Percentiles rank a stretch among this genome's conserved stretches.
These are phyloP conservation scores for Globisporangium abappressorium DNA, from an alignment of 352 stramenopile species.

Conservation along the genomic window DNA sequence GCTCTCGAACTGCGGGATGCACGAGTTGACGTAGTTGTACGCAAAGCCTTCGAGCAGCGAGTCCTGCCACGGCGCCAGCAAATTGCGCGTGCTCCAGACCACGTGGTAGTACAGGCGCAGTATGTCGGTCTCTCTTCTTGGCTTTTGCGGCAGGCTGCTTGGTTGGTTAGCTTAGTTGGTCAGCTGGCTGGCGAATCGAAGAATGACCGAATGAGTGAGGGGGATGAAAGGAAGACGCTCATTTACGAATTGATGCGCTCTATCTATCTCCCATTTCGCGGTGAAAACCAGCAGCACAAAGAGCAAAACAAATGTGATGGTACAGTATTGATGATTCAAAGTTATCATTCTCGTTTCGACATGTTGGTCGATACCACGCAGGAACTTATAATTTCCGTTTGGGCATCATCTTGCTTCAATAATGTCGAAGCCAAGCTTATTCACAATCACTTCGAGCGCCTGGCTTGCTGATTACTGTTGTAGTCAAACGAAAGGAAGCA, in stretches of 20 bases:
- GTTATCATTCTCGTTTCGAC: neutral
- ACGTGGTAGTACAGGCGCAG: constrained; percentile 4
- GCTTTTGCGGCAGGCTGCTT: neutral
- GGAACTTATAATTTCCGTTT: neutral
- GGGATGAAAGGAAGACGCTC: neutral
- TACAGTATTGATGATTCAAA: neutral
- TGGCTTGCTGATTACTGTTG: neutral
- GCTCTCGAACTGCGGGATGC: neutral
- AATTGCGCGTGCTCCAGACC: neutral
- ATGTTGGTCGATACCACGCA: neutral
- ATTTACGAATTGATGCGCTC: too few relatives aligned
- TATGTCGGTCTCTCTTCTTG: neutral
- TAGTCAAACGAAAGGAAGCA: neutral
- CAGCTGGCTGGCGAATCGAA: neutral
- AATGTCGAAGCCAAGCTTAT: neutral
- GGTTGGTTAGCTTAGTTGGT: neutral
- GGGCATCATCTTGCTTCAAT: neutral
- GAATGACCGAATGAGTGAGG: neutral
- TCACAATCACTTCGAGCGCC: neutral
- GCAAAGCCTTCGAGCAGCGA: neutral
- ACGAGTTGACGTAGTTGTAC: neutral
- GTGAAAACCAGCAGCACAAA: too few relatives aligned
- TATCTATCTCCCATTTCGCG: neutral
- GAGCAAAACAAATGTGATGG: too few relatives aligned
- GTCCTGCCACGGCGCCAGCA: constrained; percentile 4